Percentiles rank a stretch among this genome's conserved stretches.
Conservation (phyloP, 163 green algal genomes). For the Chlorella variabilis region DNA sequence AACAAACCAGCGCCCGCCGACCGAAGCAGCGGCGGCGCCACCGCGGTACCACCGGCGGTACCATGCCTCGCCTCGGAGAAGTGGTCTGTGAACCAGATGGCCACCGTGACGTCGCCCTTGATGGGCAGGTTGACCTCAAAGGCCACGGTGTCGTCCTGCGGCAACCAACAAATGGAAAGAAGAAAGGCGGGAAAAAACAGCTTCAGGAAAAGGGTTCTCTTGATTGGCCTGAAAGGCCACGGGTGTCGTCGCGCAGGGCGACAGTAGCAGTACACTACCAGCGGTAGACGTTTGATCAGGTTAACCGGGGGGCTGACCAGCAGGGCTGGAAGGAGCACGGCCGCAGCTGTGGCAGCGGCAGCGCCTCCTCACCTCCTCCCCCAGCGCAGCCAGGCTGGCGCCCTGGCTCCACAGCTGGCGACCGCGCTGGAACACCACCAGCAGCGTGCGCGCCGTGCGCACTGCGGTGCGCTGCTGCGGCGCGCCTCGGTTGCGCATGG, state of each 20-base stretch:
- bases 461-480: neutral
- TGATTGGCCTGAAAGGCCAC: too few species aligned
- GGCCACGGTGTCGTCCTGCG: slow-evolving; percentile 33
- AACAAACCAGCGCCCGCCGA: too few species aligned
- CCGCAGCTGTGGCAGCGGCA: too few species aligned
- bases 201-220: neutral
- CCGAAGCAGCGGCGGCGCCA: too few species aligned
- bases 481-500: neutral
- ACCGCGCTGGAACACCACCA: slow-evolving; percentile 43
- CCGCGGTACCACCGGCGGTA: too few species aligned
- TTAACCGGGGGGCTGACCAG: neutral
- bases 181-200: neutral
- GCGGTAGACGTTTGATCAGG: too few species aligned
- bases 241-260: too few species aligned
- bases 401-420: slow-evolving; percentile 36
- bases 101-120: slow-evolving; percentile 64
- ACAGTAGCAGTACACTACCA: neutral
- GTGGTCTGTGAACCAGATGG: slow-evolving; percentile 68
- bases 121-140: slow-evolving; percentile 57
- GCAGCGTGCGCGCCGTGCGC: slow-evolving; percentile 18
- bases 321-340: too few species aligned
- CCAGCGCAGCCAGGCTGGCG: slow-evolving; percentile 10
- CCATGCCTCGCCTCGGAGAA: slow-evolving; percentile 42
- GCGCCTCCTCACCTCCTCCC: slow-evolving; percentile 12
- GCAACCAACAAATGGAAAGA: too few species aligned